phyloP scores from a whole-genome alignment of 139 green algal species.

The Tetradesmus obliquus region DNA sequence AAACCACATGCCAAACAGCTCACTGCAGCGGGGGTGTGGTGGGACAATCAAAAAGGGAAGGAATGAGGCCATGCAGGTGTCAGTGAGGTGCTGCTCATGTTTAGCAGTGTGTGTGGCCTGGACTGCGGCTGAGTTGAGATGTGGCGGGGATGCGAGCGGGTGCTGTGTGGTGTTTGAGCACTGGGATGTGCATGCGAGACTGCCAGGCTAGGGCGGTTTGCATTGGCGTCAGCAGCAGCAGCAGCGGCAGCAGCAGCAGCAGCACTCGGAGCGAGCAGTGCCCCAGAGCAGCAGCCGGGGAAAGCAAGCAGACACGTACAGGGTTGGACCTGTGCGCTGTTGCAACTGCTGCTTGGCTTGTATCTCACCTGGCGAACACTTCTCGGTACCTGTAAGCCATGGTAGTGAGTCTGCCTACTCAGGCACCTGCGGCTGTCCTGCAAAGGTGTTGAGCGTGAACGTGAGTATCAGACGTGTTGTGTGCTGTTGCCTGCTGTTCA shows the following conservation, averaged over 20 bases:
- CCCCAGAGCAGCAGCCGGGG: no score
- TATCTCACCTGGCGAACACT: conserved; percentile 34
- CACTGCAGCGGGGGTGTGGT: conserved; percentile 6
- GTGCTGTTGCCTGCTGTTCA: no score
- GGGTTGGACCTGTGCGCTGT: no score
- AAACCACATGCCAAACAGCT: conserved; percentile 52
- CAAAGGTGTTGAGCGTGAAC: no score
- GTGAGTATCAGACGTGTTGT: no score
- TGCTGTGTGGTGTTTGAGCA: background rate
- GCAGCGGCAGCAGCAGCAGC: no score
- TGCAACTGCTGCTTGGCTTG: background rate
- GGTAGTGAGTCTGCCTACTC: background rate
- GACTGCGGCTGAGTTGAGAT: background rate
- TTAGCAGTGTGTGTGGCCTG: background rate
- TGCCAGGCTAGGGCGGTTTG: no score
- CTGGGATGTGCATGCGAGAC: no score
- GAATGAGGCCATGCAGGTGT: background rate
- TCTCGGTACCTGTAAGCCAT: conserved; percentile 20
- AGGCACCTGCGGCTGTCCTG: background rate
- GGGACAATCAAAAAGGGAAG: background rate
- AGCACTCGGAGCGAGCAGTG: no score
- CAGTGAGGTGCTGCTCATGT: background rate
- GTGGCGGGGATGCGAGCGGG: background rate
- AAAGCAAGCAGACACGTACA: no score
- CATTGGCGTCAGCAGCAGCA: no score